These are phyloP conservation scores for Periconia digitata DNA, from an alignment of 2,329 filamentous ascomycete species.

Conservation along the genomic window DNA sequence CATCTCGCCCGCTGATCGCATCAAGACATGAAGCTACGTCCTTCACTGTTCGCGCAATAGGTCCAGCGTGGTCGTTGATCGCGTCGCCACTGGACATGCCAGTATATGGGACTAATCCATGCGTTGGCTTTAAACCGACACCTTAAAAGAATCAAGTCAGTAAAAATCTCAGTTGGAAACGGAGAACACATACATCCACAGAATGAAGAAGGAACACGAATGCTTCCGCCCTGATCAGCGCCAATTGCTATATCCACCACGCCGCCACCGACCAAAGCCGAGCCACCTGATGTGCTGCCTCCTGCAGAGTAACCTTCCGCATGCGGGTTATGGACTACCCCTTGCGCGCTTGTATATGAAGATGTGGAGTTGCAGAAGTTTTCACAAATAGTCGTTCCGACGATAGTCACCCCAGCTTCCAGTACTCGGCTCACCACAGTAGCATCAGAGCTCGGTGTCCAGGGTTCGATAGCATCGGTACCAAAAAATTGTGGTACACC, in stretches of 20 bases:
- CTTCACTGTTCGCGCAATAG: constrained; percentile 26
- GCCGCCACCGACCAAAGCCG: constrained; percentile 46
- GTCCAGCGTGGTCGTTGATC: constrained; percentile 49
- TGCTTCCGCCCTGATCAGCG: constrained; percentile 45
- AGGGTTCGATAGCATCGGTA: constrained; percentile 51
- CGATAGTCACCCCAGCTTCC: constrained; percentile 54
- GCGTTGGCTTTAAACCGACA: constrained; percentile 48
- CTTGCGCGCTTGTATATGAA: constrained; percentile 50
- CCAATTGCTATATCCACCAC: constrained; percentile 43
- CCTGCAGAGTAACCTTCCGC: constrained; percentile 50
- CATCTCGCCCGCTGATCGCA: constrained; percentile 33
- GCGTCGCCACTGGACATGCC: constrained; percentile 43
- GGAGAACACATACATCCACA: constrained; percentile 32
- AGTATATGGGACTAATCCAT: constrained; percentile 55
- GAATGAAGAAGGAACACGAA: constrained; percentile 40
- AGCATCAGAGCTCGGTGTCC: constrained; percentile 57
- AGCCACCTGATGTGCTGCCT: constrained; percentile 51
- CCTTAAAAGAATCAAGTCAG: constrained; percentile 9
- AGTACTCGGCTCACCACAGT: constrained; percentile 56
- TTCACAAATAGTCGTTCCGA: constrained; percentile 57
- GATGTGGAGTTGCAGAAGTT: constrained; percentile 55
- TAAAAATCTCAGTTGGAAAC: background rate
- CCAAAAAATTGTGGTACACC: constrained; percentile 57
- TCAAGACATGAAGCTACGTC: constrained; percentile 30
- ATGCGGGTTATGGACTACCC: constrained; percentile 44